These are phyloP conservation scores for Macrophomina pseudophaseolina DNA, from an alignment of 2,329 filamentous ascomycete species.

Conservation along the genomic window DNA sequence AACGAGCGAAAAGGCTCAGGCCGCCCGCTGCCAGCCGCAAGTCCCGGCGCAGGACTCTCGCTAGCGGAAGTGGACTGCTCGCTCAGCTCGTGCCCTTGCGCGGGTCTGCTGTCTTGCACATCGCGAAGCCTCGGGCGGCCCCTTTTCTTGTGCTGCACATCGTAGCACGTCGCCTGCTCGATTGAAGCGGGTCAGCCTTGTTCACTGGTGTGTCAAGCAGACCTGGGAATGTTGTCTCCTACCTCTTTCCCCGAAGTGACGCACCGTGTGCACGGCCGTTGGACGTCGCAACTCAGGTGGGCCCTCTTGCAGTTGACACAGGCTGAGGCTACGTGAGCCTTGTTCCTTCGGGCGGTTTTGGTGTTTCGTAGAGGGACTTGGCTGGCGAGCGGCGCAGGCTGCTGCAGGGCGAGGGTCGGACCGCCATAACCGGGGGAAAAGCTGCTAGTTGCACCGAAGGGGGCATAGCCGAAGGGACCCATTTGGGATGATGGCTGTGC, in stretches of 20 bases:
- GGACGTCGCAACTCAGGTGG: conserved; percentile 71
- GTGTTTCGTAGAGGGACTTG: conserved; percentile 31
- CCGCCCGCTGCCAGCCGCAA: conserved; percentile 33
- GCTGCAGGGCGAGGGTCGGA: conserved; percentile 19
- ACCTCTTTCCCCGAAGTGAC: conserved; percentile 74
- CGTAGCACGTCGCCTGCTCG: conserved; percentile 72
- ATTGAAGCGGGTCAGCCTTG: conserved; percentile 4
- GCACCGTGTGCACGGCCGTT: conserved; percentile 79
- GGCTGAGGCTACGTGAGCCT: conserved; percentile 82
- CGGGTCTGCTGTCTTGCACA: conserved; percentile 58
- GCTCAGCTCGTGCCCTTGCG: conserved; percentile 35
- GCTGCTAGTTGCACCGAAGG: conserved; percentile 18
- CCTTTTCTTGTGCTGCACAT: conserved; percentile 86
- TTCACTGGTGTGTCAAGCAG: not conserved
- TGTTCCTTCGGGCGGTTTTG: conserved; percentile 57
- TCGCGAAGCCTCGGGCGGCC: conserved; percentile 79
- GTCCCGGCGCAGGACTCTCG: conserved; percentile 35
- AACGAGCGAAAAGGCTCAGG: conserved; percentile 13
- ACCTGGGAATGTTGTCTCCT: not conserved
- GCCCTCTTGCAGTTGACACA: conserved; percentile 86
- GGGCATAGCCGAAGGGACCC: conserved; percentile 23
- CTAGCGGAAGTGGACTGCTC: conserved; percentile 35
- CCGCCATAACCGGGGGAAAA: conserved; percentile 17
- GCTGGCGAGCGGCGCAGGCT: conserved; percentile 13
- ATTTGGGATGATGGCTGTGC: conserved; percentile 22